These are phyloP conservation scores for Erigeron canadensis DNA, from an alignment of 129 eudicot species.

Conservation along the genomic window DNA sequence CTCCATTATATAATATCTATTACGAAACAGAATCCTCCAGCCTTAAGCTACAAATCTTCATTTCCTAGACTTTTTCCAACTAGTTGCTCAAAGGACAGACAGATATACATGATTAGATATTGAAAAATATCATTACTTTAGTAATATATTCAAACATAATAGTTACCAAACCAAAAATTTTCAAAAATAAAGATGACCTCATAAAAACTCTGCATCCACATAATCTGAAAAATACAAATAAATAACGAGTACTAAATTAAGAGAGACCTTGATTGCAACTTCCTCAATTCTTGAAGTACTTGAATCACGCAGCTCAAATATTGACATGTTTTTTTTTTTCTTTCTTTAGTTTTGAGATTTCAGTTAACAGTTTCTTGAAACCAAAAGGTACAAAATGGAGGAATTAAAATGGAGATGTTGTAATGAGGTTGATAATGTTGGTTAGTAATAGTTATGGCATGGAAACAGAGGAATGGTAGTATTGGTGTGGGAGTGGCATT, in stretches of 20 bases:
- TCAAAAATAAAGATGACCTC: slow-evolving; percentile 22
- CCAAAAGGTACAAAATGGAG: not conserved
- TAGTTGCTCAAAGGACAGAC: slow-evolving; percentile 10
- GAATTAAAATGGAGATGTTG: slow-evolving; percentile 22
- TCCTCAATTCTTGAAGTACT: slow-evolving; percentile 25
- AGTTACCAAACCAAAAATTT: no score
- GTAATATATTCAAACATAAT: no score
- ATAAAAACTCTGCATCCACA: slow-evolving; percentile 13
- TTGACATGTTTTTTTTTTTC: slow-evolving; percentile 17
- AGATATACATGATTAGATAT: slow-evolving; percentile 15
- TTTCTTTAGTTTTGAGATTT: not conserved
- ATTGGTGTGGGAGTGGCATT: slow-evolving; percentile 27
- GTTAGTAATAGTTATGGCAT: slow-evolving; percentile 17
- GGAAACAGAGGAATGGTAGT: slow-evolving; percentile 14
- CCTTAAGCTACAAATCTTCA: slow-evolving; percentile 2
- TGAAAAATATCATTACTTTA: slow-evolving; percentile 26
- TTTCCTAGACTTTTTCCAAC: not conserved
- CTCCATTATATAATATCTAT: not conserved
- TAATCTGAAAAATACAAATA: not conserved
- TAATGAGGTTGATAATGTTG: slow-evolving; percentile 23
- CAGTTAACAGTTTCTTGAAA: not conserved
- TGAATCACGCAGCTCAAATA: slow-evolving; percentile 30
- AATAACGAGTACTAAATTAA: not conserved
- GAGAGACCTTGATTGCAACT: slow-evolving; percentile 28
- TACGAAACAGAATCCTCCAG: not conserved